Conservation (phyloP, 2,329 filamentous ascomycete species). For the Alternaria incomplexa region DNA sequence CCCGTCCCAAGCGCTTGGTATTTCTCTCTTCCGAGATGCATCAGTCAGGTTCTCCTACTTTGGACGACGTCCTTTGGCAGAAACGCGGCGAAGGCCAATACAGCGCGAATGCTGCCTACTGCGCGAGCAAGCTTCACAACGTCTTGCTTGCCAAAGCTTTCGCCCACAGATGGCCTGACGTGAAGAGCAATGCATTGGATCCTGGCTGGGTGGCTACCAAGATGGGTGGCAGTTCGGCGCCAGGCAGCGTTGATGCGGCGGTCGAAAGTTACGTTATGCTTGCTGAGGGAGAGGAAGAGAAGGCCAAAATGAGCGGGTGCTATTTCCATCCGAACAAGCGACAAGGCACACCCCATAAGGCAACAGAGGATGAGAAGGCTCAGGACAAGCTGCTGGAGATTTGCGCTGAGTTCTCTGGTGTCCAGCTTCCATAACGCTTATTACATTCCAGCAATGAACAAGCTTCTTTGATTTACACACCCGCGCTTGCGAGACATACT, state of each 20-base stretch:
- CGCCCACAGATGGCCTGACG: constrained; percentile 53
- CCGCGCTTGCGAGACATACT: no score
- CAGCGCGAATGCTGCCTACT: constrained; percentile 53
- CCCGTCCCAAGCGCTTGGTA: constrained; percentile 57
- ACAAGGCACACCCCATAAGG: constrained; percentile 35
- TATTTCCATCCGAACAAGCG: constrained; percentile 48
- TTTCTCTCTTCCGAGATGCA: constrained; percentile 62
- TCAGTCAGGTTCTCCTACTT: constrained; percentile 52
- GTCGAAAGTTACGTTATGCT: constrained; percentile 58
- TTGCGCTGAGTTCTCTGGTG: constrained; percentile 44
- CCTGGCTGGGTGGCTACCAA: constrained; percentile 64
- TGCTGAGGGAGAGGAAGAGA: constrained; percentile 49
- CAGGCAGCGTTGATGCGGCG: constrained; percentile 56
- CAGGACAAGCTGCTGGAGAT: constrained; percentile 56
- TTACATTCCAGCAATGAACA: neutral
- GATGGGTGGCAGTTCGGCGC: constrained; percentile 58
- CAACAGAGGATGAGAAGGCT: constrained; percentile 43
- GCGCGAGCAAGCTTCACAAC: constrained; percentile 63
- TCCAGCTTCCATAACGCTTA: constrained; percentile 30
- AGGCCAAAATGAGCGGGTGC: constrained; percentile 42
- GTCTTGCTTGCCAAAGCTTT: constrained; percentile 63
- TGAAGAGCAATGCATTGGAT: constrained; percentile 57
- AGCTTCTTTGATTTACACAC: no score
- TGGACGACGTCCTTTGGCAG: constrained; percentile 52
- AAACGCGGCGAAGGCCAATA: constrained; percentile 44